Evolutionary conservation across 2,329 filamentous ascomycete genomes (phyloP).

Genomic region (Hymenoscyphus fructigenus): DNA sequence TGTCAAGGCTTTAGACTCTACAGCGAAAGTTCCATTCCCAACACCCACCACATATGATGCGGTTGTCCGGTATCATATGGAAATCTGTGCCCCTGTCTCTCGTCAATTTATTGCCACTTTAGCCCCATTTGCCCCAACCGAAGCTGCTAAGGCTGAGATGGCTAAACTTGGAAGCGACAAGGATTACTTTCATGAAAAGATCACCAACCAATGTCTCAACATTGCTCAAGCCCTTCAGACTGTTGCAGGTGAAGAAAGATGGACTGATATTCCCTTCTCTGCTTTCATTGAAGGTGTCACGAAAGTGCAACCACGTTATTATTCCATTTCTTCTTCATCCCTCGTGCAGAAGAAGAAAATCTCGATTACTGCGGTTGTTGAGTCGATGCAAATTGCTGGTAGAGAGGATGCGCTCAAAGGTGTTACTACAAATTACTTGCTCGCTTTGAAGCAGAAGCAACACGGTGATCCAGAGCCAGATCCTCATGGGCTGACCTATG

Average conservation of each 20-base stretch:
- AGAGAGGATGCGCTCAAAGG: constrained; percentile 80
- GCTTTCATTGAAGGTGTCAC: constrained; percentile 89
- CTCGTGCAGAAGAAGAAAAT: constrained; percentile 92
- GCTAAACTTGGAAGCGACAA: constrained; percentile 86
- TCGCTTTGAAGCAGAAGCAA: constrained; percentile 95
- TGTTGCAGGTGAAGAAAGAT: constrained; percentile 71
- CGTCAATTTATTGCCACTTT: constrained; percentile 90
- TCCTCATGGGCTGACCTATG: constrained; percentile 81
- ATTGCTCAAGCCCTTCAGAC: constrained; percentile 80
- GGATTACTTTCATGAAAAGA: constrained; percentile 89
- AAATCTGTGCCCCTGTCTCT: constrained; percentile 92
- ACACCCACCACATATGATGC: constrained; percentile 96
- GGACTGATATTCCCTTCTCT: constrained; percentile 87
- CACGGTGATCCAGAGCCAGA: constrained; percentile 81
- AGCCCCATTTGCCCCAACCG: constrained; percentile 84
- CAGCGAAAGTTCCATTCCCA: constrained; percentile 96
- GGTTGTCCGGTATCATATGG: constrained; percentile 91
- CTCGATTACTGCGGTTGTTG: constrained; percentile 91
- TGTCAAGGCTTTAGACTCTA: constrained; percentile 89
- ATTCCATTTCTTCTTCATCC: constrained; percentile 98
- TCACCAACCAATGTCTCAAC: constrained; percentile 80
- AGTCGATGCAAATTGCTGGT: constrained; percentile 75
- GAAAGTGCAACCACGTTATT: constrained; percentile 97
- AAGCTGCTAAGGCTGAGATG: constrained; percentile 83
- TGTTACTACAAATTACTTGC: constrained; percentile 93